Conservation (phyloP, 2,329 filamentous ascomycete species). For the Xylariaceae sp. region DNA sequence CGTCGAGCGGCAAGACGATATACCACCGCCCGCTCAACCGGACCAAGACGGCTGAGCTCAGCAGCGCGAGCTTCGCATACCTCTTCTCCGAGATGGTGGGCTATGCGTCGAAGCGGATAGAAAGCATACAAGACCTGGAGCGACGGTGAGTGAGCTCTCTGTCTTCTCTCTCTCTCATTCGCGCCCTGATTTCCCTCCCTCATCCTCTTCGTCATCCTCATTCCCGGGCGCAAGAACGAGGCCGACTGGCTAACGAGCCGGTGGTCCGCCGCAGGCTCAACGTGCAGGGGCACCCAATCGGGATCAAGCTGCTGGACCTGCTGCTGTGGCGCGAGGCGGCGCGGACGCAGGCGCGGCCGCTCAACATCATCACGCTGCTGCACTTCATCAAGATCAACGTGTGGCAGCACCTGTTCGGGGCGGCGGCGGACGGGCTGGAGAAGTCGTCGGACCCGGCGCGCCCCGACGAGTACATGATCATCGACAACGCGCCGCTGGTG, state of each 20-base stretch:
- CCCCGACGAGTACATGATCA: slow-evolving; percentile 96
- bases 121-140: slow-evolving; percentile 88
- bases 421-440: slow-evolving; percentile 87
- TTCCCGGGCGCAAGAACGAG: no score
- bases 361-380: slow-evolving; percentile 81
- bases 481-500: slow-evolving; percentile 94
- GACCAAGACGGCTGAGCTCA: slow-evolving; percentile 79
- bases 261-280: slow-evolving; percentile 59
- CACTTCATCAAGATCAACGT: slow-evolving; percentile 92
- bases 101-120: slow-evolving; percentile 86
- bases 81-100: slow-evolving; percentile 94
- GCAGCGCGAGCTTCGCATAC: slow-evolving; percentile 90
- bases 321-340: slow-evolving; percentile 75
- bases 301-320: slow-evolving; percentile 89
- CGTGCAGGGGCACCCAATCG: slow-evolving; percentile 85
- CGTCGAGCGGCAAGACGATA: slow-evolving; percentile 92
- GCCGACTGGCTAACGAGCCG: background rate
- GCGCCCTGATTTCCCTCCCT: background rate
- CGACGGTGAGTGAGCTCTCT: slow-evolving; percentile 55
- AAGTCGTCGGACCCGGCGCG: slow-evolving; percentile 75
- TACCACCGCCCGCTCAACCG: slow-evolving; percentile 94
- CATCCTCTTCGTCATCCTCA: no score
- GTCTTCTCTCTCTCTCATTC: slow-evolving; percentile 1
- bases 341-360: slow-evolving; percentile 66
- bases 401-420: slow-evolving; percentile 86